Evolutionary conservation across 257 asterid species (phyloP), one percentile per base, ranked within the genome.

Genomic region (Nicotiana paniculata): DNA sequence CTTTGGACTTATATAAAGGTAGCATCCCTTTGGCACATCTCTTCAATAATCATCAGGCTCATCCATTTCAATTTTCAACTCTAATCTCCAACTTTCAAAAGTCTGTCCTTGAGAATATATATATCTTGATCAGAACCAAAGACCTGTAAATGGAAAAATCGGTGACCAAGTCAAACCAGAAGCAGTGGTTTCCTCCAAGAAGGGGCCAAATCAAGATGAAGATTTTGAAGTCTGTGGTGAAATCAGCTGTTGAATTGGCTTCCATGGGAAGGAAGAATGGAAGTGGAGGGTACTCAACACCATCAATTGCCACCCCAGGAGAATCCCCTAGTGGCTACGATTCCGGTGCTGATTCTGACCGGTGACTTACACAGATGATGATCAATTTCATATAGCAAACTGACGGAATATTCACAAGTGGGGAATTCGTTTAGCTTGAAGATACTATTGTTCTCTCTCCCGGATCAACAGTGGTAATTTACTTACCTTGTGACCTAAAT

Each of bases 281-380:
- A 21, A 15, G 10, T 2, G 39, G 65, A 10, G 78, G 57, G 30
- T 51, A 54, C 51, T 30, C 54, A 1, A 59, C 70, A 51, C 70
- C 82, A 11, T 37, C 70, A 9, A 33, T 4, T 10, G 21, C 48
- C 4, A 68, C 83, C 16, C 61, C 77, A 24, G 39, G 6, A 13
- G 63, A 53, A 64, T 43, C 77, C 6, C 77, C 63, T 48, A 43
- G 48, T 48, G 83, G 77, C 1, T 64, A 80, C 65, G 64, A 80
- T 64, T 80, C 81, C 11, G 81, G 21, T 43, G 54, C 46, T 17
- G 81, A 77, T 77, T 58, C 82, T 37, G 82, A 79, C 11, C 4
- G 57, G 58, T 57, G 18, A 57, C 18, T n/a, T 77, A 62, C 13
- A 33, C 37, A 6, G 16, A 54, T 77, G 43, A 6, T 26, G 63